Conservation (phyloP, 1,284 basidiomycete genomes). For the Tilletia indica region DNA sequence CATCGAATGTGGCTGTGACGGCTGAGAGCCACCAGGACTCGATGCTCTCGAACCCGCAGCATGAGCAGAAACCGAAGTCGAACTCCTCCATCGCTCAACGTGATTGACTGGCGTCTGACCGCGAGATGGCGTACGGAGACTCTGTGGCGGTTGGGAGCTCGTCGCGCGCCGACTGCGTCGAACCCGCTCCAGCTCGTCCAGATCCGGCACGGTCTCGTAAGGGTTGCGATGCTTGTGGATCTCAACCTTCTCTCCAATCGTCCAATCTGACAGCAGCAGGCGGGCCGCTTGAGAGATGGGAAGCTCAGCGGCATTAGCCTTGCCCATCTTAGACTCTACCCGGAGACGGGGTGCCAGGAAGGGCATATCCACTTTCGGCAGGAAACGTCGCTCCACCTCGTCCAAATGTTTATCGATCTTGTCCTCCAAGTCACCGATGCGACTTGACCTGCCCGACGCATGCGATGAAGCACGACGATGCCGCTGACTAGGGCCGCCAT, state of each 20-base stretch:
- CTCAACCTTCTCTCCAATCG: constrained; percentile 4
- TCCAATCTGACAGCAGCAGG: constrained; percentile 6
- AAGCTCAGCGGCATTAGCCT: background rate
- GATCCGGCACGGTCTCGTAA: constrained; percentile 4
- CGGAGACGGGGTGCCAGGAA: constrained; percentile 4
- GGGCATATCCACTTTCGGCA: background rate
- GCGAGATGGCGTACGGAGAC: background rate
- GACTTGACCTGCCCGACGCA: background rate
- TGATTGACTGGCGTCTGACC: background rate
- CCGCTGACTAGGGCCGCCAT: background rate
- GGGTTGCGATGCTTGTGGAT: background rate
- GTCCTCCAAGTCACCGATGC: background rate
- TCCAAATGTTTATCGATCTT: constrained; percentile 1
- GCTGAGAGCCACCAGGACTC: background rate
- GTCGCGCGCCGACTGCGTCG: background rate
- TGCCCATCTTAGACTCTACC: background rate
- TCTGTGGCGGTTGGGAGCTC: background rate
- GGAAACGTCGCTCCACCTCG: background rate
- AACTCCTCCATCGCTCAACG: constrained; percentile 9
- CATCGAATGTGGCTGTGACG: background rate
- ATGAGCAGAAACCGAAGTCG: background rate
- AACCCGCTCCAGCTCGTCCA: background rate
- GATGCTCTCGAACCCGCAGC: background rate
- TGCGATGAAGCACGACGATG: background rate
- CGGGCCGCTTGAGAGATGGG: constrained; percentile 6